phyloP scores from a whole-genome alignment of 257 asterid species.

The Rhazya stricta region DNA sequence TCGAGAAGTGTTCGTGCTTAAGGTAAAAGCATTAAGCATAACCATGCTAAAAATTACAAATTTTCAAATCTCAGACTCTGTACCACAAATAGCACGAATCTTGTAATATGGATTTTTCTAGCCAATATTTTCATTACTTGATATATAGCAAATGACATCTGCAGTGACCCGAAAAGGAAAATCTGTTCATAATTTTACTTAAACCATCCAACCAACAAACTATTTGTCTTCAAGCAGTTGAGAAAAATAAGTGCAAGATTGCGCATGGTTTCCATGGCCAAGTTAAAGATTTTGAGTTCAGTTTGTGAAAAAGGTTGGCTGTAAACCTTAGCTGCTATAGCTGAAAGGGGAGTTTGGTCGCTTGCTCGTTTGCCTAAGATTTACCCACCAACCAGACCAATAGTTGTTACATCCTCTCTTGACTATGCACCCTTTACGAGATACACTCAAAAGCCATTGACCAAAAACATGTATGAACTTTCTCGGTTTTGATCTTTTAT shows the following conservation, averaged over 20 bases:
- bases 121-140: constrained; percentile 2
- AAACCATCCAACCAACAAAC: constrained; percentile 28
- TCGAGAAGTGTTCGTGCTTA: not conserved
- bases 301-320: not conserved
- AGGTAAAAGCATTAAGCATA: not conserved
- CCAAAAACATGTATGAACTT: constrained; percentile 17
- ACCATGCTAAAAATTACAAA: not conserved
- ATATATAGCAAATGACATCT: not conserved
- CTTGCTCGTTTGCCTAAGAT: constrained; percentile 42
- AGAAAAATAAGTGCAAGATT: constrained; percentile 20
- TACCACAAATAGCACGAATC: not conserved
- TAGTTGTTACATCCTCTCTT: constrained; percentile 84
- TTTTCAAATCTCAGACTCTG: not conserved
- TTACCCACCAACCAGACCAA: constrained; percentile 53
- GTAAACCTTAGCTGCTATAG: not conserved
- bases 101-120: not conserved
- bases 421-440: constrained; percentile 43
- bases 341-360: constrained; percentile 22
- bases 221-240: constrained; percentile 39
- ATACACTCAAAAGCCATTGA: constrained; percentile 30
- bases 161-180: not conserved
- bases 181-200: not conserved
- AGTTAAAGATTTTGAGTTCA: constrained; percentile 6
- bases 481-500: constrained; percentile 6
- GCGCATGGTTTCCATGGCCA: not conserved